Conservation (phyloP, 23 red algal species). For the Chondrus crispus region DNA sequence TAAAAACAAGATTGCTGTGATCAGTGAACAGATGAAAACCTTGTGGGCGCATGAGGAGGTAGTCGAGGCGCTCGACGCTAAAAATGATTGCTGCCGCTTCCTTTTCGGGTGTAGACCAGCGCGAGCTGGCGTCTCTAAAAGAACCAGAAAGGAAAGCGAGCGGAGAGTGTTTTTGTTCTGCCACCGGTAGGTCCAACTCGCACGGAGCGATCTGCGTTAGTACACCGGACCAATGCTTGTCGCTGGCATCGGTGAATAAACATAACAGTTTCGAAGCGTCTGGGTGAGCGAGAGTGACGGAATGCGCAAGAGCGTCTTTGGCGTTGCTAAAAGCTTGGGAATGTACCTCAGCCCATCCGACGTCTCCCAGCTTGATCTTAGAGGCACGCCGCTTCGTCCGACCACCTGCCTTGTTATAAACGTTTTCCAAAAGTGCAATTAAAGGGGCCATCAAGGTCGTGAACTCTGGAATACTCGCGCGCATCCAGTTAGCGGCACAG, state of each 20-base stretch:
- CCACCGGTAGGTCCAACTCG: not conserved
- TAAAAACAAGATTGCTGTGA: conserved; percentile 3
- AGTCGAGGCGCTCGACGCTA: not conserved
- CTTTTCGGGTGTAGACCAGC: not conserved
- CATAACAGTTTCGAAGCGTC: not conserved
- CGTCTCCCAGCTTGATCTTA: not conserved
- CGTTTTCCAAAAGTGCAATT: not conserved
- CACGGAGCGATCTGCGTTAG: not conserved
- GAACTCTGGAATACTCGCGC: not conserved
- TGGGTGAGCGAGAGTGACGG: not conserved
- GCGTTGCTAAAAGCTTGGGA: not conserved
- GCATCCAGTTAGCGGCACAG: not conserved
- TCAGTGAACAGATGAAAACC: conserved; percentile 8
- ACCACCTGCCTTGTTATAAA: not conserved
- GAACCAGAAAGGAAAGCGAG: conserved; percentile 6
- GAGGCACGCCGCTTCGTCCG: not conserved
- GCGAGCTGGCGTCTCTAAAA: not conserved
- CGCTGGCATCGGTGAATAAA: conserved; percentile 11
- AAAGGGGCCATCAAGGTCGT: not conserved
- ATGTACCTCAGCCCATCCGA: not conserved
- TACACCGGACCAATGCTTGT: not conserved
- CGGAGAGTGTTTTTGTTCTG: not conserved
- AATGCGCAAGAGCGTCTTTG: not conserved
- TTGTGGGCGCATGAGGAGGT: too few relatives aligned
- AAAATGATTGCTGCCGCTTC: not conserved